Conservation (phyloP, 192 early-diverging fungal species). For the Coemansia sp. region DNA sequence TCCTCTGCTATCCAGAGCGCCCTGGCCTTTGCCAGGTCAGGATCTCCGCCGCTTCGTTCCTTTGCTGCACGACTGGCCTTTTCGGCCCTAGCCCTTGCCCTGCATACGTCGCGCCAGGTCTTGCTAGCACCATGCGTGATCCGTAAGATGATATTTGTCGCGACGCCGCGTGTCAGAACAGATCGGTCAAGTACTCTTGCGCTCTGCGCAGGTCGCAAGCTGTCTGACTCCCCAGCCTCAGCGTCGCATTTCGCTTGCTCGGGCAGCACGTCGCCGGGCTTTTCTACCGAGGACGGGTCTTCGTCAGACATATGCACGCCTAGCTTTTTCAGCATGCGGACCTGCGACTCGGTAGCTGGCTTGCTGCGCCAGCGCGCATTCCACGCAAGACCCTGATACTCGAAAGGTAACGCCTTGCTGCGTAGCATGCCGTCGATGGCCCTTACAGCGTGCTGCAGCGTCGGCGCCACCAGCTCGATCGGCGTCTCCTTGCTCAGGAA, state of each 20-base stretch:
- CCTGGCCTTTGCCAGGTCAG: not conserved
- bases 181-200: not conserved
- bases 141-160: not conserved
- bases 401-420: not conserved
- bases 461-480: not conserved
- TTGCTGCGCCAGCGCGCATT: not conserved
- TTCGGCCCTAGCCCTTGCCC: not conserved
- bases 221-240: too few species aligned
- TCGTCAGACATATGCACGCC: not conserved
- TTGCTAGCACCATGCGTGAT: not conserved
- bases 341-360: conserved; percentile 7
- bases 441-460: not conserved
- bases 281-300: not conserved
- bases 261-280: not conserved
- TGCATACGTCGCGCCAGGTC: not conserved
- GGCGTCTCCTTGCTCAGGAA: not conserved
- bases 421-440: not conserved
- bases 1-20: not conserved
- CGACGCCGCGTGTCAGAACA: not conserved
- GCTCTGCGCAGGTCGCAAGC: too few species aligned
- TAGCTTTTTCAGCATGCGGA: not conserved
- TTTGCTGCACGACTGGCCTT: not conserved
- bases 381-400: not conserved
- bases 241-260: not conserved
- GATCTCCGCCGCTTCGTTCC: not conserved